phyloP scores from a whole-genome alignment of 2,329 filamentous ascomycete species.

The Akanthomyces muscarius region DNA sequence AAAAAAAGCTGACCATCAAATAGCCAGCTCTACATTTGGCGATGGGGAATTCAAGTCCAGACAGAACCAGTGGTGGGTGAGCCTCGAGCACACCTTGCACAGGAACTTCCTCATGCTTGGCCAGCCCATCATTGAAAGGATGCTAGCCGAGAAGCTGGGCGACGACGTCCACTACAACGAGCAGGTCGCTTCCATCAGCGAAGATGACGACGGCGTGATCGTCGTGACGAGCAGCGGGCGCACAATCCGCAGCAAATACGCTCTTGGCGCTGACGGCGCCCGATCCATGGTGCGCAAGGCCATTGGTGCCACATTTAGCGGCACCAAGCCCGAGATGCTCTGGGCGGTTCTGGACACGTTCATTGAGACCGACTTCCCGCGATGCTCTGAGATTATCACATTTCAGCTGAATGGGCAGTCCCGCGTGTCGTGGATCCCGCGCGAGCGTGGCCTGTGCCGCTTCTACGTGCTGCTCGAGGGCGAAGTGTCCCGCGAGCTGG shows the following conservation, averaged over 20 bases:
- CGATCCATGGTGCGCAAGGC: slow-evolving; percentile 42
- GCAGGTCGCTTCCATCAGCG: slow-evolving; percentile 43
- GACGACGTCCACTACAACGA: slow-evolving; percentile 35
- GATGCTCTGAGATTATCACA: slow-evolving; percentile 44
- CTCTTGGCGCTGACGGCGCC: slow-evolving; percentile 51
- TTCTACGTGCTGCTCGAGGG: slow-evolving; percentile 47
- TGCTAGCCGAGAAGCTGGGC: slow-evolving; percentile 34
- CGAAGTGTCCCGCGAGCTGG: slow-evolving; percentile 37
- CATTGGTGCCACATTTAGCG: slow-evolving; percentile 39
- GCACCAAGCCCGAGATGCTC: slow-evolving; percentile 46
- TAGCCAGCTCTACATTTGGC: slow-evolving; percentile 45
- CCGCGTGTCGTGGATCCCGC: slow-evolving; percentile 45
- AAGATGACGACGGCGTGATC: slow-evolving; percentile 50
- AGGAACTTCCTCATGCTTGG: slow-evolving; percentile 50
- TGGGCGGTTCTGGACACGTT: slow-evolving; percentile 48
- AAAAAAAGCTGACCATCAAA: neutral
- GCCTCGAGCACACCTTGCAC: slow-evolving; percentile 41
- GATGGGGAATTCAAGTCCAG: slow-evolving; percentile 44
- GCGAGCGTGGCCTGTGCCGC: slow-evolving; percentile 43
- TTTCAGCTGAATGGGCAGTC: slow-evolving; percentile 43
- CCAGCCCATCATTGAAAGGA: slow-evolving; percentile 41
- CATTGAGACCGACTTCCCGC: slow-evolving; percentile 45
- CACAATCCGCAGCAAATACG: slow-evolving; percentile 36
- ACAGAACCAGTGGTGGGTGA: slow-evolving; percentile 46
- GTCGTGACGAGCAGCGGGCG: slow-evolving; percentile 31